These are phyloP conservation scores for Eutreptiella sp. DNA, from an alignment of 208 protist species.

Conservation along the genomic window DNA sequence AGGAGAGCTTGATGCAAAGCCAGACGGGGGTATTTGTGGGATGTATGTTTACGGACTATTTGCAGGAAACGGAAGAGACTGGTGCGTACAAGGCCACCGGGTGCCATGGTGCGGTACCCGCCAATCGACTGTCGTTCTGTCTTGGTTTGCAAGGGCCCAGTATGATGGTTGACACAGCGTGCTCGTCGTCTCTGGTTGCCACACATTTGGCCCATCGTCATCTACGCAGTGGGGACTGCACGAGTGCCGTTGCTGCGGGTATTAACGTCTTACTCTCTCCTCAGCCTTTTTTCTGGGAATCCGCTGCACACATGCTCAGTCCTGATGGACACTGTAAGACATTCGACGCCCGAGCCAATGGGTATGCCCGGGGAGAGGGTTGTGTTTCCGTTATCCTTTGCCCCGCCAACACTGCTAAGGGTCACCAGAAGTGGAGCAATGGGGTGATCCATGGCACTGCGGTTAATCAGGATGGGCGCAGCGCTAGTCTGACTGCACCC, in stretches of 20 bases:
- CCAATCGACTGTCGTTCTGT: constrained; percentile 45
- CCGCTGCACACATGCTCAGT: constrained; percentile 38
- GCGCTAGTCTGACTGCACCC: constrained; percentile 30
- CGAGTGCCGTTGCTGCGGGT: constrained; percentile 10
- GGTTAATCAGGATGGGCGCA: constrained; percentile 50
- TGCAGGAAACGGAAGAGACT: no score
- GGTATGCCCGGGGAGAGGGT: constrained; percentile 62
- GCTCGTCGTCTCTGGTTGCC: constrained; percentile 58
- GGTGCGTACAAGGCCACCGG: constrained; percentile 7
- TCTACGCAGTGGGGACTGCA: constrained; percentile 23
- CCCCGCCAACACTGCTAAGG: constrained; percentile 11
- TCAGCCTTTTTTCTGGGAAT: constrained; percentile 29
- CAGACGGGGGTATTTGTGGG: no score
- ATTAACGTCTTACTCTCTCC: constrained; percentile 41
- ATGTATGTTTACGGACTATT: no score
- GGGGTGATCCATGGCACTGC: constrained; percentile 35
- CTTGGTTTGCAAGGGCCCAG: constrained; percentile 50
- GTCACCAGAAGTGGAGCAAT: constrained; percentile 12
- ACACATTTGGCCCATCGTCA: constrained; percentile 42
- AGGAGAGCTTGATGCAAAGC: no score
- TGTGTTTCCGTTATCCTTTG: constrained; percentile 47
- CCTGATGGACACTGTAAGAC: constrained; percentile 48
- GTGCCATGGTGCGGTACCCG: constrained; percentile 3
- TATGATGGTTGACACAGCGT: constrained; percentile 63
- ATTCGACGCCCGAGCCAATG: constrained; percentile 57